These are phyloP conservation scores for Yarrowia osloensis DNA, from an alignment of 805 yeast genomes.

Conservation along the genomic window DNA sequence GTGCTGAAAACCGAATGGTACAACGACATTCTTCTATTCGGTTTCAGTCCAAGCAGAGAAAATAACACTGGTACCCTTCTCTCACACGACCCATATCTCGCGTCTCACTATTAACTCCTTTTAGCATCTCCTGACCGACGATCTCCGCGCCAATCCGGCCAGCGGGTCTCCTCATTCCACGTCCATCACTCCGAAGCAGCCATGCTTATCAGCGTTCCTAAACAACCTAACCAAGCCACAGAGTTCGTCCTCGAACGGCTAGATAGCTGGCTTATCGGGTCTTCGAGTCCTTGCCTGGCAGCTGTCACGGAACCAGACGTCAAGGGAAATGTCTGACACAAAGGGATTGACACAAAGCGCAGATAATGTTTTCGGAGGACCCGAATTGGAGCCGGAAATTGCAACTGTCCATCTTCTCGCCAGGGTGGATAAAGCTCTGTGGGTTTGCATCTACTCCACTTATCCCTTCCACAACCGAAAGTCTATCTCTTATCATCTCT, in stretches of 20 bases:
- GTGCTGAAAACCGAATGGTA: too few relatives aligned
- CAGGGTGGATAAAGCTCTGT: background rate
- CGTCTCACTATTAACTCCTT: background rate
- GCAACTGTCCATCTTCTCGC: background rate
- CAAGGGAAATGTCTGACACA: too few relatives aligned
- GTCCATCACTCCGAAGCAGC: background rate
- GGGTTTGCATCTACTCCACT: background rate
- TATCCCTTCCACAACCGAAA: background rate
- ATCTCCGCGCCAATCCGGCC: background rate
- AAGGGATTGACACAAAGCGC: background rate
- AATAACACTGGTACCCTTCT: too few relatives aligned
- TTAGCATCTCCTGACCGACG: background rate
- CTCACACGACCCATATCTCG: background rate
- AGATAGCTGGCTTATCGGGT: background rate
- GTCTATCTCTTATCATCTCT: background rate
- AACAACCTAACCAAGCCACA: background rate
- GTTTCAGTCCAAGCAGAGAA: too few relatives aligned
- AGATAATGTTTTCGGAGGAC: too few relatives aligned
- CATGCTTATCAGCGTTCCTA: slow-evolving; percentile 5
- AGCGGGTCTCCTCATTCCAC: background rate
- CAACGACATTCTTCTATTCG: too few relatives aligned
- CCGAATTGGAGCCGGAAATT: too few relatives aligned
- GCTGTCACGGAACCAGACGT: background rate
- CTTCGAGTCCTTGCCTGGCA: background rate
- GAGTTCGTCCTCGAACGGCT: background rate